Conservation (phyloP, 371 early-diverging fungal species). For the Mortierella sp. region DNA sequence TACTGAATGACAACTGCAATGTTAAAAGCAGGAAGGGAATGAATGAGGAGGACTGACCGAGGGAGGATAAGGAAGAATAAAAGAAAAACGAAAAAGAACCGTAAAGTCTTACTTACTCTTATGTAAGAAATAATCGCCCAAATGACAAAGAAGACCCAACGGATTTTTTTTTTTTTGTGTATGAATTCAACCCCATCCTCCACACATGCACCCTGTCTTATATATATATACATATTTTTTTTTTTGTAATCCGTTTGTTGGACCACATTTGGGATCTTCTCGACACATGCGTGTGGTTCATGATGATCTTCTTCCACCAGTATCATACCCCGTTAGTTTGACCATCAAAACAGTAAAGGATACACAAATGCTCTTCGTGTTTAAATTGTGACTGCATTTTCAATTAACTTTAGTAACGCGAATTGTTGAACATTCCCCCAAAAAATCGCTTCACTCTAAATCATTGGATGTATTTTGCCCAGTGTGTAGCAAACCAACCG, state of each 20-base stretch:
- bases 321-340: too few species aligned
- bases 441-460: background rate
- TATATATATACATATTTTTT: too few species aligned
- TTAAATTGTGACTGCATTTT: conserved; percentile 2
- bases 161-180: background rate
- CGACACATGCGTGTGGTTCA: too few species aligned
- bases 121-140: too few species aligned
- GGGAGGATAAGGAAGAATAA: background rate
- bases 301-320: too few species aligned
- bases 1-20: background rate
- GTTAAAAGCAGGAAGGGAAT: background rate
- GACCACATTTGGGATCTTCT: too few species aligned
- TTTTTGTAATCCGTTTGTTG: background rate
- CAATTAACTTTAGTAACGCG: conserved; percentile 4
- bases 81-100: background rate
- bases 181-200: background rate
- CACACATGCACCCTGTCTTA: background rate
- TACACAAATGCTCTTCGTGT: too few species aligned
- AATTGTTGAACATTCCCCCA: conserved; percentile 1
- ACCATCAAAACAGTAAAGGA: too few species aligned
- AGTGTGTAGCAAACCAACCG: too few species aligned
- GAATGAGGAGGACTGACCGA: background rate
- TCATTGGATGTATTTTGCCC: too few species aligned
- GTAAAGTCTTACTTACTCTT: too few species aligned
- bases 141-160: background rate